These are phyloP conservation scores for Penicillium sp. DNA, from an alignment of 2,329 filamentous ascomycete species.

Conservation along the genomic window DNA sequence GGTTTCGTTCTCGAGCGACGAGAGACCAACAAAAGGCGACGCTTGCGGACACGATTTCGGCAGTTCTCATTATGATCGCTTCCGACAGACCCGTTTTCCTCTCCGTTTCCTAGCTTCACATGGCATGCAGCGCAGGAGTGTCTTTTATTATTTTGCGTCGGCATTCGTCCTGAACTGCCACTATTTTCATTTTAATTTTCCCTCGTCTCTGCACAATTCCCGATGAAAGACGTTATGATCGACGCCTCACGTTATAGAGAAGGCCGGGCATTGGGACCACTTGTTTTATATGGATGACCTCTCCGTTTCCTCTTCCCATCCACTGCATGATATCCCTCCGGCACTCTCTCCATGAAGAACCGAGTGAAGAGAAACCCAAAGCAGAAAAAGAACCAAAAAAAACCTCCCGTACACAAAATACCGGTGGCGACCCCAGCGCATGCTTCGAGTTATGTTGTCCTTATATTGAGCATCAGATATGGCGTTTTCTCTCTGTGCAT, in stretches of 20 bases:
- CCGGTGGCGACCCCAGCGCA: slow-evolving; percentile 15
- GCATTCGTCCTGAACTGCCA: not conserved
- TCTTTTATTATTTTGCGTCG: no score
- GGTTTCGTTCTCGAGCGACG: slow-evolving; percentile 2
- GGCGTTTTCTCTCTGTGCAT: slow-evolving; percentile 25
- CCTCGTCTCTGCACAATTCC: slow-evolving; percentile 28
- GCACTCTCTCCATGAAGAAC: slow-evolving; percentile 3
- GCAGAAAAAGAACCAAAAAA: slow-evolving; percentile 12
- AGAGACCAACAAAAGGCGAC: slow-evolving; percentile 1
- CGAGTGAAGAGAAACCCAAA: slow-evolving; percentile 4
- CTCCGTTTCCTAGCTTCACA: slow-evolving; percentile 9
- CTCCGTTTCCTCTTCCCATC: slow-evolving; percentile 17
- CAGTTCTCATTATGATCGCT: slow-evolving; percentile 18
- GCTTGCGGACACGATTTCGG: slow-evolving; percentile 1
- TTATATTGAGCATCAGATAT: slow-evolving; percentile 21
- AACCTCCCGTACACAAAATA: slow-evolving; percentile 10
- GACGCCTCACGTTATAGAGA: slow-evolving; percentile 44
- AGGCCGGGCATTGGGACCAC: slow-evolving; percentile 27
- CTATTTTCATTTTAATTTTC: slow-evolving; percentile 1
- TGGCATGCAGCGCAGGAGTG: slow-evolving; percentile 14
- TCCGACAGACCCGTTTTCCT: slow-evolving; percentile 17
- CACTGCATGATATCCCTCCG: slow-evolving; percentile 5
- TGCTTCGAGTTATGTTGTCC: slow-evolving; percentile 9
- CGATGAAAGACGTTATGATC: slow-evolving; percentile 43
- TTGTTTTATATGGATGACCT: slow-evolving; percentile 28